Evolutionary conservation across 192 early-diverging fungal species (phyloP).

Genomic region (Chytriomyces sp.): DNA sequence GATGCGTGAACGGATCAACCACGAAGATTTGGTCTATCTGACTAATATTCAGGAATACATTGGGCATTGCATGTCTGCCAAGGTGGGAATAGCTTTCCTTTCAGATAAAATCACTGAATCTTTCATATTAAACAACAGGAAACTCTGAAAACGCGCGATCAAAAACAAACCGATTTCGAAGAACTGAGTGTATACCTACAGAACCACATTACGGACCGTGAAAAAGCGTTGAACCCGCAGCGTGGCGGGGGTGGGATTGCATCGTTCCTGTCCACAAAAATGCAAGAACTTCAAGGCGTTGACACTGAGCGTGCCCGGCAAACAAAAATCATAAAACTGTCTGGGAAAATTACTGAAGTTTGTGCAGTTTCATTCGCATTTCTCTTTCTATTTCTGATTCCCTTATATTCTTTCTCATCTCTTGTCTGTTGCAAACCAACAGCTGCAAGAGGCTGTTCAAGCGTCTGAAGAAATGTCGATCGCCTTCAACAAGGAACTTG

Average conservation of each 20-base stretch:
- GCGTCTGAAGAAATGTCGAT: slow-evolving; percentile 71
- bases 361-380: background rate
- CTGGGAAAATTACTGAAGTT: slow-evolving; percentile 73
- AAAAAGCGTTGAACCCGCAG: slow-evolving; percentile 72
- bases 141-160: slow-evolving; percentile 81
- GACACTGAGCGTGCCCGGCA: slow-evolving; percentile 82
- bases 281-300: slow-evolving; percentile 86
- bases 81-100: slow-evolving; percentile 48
- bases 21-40: slow-evolving; percentile 76
- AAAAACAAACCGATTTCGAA: slow-evolving; percentile 96
- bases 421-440: slow-evolving; percentile 9
- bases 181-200: slow-evolving; percentile 81
- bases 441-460: slow-evolving; percentile 86
- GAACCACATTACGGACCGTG: slow-evolving; percentile 72
- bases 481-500: slow-evolving; percentile 77
- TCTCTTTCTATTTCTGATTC: too few relatives aligned
- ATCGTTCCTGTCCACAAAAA: slow-evolving; percentile 84
- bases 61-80: slow-evolving; percentile 76
- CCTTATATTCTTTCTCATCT: background rate
- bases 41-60: slow-evolving; percentile 85
- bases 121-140: slow-evolving; percentile 51
- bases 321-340: slow-evolving; percentile 78
- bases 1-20: slow-evolving; percentile 64
- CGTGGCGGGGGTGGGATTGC: slow-evolving; percentile 66
- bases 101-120: background rate